Evolutionary conservation across 108 stramenopile genomes (phyloP).

Genomic region (Discostella stelligeroides): DNA sequence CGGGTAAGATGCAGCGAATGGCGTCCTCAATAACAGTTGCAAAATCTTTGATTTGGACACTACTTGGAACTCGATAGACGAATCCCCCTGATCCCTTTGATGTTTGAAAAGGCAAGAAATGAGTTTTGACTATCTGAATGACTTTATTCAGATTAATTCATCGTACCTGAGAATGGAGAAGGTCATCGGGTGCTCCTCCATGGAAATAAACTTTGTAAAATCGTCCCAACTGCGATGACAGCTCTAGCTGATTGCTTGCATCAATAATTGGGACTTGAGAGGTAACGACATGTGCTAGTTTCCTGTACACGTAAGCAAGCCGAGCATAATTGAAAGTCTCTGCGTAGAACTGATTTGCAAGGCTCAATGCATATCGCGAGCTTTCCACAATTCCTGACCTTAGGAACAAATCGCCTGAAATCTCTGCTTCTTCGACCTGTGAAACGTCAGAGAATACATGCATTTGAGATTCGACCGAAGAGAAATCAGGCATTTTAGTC

Average conservation of each 20-base stretch:
- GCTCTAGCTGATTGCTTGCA: slow-evolving; percentile 65
- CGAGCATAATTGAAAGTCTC: slow-evolving; percentile 83
- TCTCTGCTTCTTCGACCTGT: slow-evolving; percentile 75
- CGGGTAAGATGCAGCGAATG: slow-evolving; percentile 75
- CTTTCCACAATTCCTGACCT: slow-evolving; percentile 82
- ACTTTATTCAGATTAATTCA: slow-evolving; percentile 5
- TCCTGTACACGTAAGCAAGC: slow-evolving; percentile 67
- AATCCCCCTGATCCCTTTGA: slow-evolving; percentile 51
- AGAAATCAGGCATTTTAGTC: neutral
- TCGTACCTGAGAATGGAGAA: slow-evolving; percentile 60
- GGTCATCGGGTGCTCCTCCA: slow-evolving; percentile 88
- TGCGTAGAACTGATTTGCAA: slow-evolving; percentile 78
- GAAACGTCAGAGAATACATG: neutral
- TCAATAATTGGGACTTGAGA: slow-evolving; percentile 78
- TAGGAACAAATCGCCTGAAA: slow-evolving; percentile 76
- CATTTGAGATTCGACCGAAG: neutral
- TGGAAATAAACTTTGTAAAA: slow-evolving; percentile 91
- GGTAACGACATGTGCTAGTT: slow-evolving; percentile 70
- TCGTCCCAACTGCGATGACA: slow-evolving; percentile 74
- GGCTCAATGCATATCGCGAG: slow-evolving; percentile 76
- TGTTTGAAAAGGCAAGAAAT: slow-evolving; percentile 2
- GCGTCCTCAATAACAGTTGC: slow-evolving; percentile 65
- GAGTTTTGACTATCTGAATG: neutral
- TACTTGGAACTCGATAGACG: slow-evolving; percentile 75
- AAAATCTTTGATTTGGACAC: slow-evolving; percentile 70